Evolutionary conservation across 2,329 filamentous ascomycete species (phyloP).

Genomic region (Penicillium sp.): DNA sequence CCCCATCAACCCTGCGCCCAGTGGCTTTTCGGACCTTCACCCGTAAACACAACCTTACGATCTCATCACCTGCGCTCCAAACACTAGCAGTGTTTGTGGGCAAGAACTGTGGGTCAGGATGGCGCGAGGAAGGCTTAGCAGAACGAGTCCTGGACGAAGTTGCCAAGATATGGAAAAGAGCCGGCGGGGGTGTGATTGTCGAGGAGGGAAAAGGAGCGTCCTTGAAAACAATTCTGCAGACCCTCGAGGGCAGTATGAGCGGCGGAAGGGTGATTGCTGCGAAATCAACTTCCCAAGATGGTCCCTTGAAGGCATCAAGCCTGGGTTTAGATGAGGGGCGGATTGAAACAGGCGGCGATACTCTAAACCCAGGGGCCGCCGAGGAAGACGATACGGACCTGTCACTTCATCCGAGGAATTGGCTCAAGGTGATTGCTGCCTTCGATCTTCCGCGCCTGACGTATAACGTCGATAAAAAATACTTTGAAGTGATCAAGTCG

Average conservation of each 20-base stretch:
- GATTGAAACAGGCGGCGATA: slow-evolving; percentile 48
- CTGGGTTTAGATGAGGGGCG: slow-evolving; percentile 42
- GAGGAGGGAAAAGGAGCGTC: slow-evolving; percentile 66
- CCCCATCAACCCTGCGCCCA: slow-evolving; percentile 78
- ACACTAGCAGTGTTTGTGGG: slow-evolving; percentile 86
- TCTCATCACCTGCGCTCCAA: slow-evolving; percentile 81
- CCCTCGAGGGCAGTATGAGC: slow-evolving; percentile 80
- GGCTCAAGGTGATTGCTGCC: slow-evolving; percentile 78
- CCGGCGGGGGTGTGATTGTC: slow-evolving; percentile 84
- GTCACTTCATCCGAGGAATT: slow-evolving; percentile 68
- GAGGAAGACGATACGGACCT: slow-evolving; percentile 58
- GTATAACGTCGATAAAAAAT: slow-evolving; percentile 64
- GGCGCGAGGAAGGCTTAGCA: slow-evolving; percentile 90
- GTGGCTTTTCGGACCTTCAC: slow-evolving; percentile 94
- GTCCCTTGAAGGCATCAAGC: slow-evolving; percentile 34
- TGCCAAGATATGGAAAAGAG: slow-evolving; percentile 85
- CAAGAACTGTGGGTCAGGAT: slow-evolving; percentile 89
- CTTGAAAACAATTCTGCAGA: slow-evolving; percentile 77
- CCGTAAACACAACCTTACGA: slow-evolving; percentile 92
- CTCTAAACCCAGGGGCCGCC: slow-evolving; percentile 47
- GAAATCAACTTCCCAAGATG: slow-evolving; percentile 43
- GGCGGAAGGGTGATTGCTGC: slow-evolving; percentile 58
- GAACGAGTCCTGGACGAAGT: slow-evolving; percentile 91
- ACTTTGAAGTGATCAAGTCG: slow-evolving; percentile 72
- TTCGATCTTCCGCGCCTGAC: slow-evolving; percentile 69